phyloP scores from a whole-genome alignment of 2,329 filamentous ascomycete species.

The Fusarium compactum region DNA sequence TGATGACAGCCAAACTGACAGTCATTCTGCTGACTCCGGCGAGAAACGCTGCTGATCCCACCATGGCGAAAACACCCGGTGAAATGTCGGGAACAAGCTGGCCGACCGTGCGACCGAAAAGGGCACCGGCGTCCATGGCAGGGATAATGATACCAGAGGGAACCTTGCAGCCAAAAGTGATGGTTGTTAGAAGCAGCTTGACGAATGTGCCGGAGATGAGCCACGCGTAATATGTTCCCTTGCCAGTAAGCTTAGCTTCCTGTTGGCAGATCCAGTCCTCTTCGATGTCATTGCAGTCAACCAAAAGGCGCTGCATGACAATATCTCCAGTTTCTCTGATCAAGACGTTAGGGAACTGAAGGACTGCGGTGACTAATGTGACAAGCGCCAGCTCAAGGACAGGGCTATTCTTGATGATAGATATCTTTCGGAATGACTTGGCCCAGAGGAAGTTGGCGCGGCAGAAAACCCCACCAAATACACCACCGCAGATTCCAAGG shows the following conservation, averaged over 20 bases:
- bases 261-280: slow-evolving; percentile 33
- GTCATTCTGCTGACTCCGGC: slow-evolving; percentile 37
- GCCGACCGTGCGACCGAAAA: slow-evolving; percentile 28
- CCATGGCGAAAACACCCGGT: slow-evolving; percentile 36
- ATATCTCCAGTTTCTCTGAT: slow-evolving; percentile 35
- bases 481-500: slow-evolving; percentile 22
- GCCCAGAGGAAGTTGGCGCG: slow-evolving; percentile 27
- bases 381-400: slow-evolving; percentile 23
- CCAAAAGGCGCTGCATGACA: slow-evolving; percentile 26
- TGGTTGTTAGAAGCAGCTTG: slow-evolving; percentile 29
- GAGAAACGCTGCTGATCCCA: slow-evolving; percentile 30
- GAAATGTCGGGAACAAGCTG: slow-evolving; percentile 25
- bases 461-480: slow-evolving; percentile 31
- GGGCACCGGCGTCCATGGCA: slow-evolving; percentile 22
- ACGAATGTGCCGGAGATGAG: slow-evolving; percentile 22
- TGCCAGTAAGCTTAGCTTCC: slow-evolving; percentile 14
- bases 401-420: slow-evolving; percentile 19
- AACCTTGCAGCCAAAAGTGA: slow-evolving; percentile 36
- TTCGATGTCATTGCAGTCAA: slow-evolving; percentile 19
- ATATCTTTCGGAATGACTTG: slow-evolving; percentile 18
- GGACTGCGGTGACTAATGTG: slow-evolving; percentile 5
- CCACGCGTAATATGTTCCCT: slow-evolving; percentile 29
- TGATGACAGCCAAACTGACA: slow-evolving; percentile 34
- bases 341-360: slow-evolving; percentile 26
- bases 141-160: slow-evolving; percentile 37